phyloP scores from a whole-genome alignment of 345 rosid genomes.

The Populus ilicifolia region DNA sequence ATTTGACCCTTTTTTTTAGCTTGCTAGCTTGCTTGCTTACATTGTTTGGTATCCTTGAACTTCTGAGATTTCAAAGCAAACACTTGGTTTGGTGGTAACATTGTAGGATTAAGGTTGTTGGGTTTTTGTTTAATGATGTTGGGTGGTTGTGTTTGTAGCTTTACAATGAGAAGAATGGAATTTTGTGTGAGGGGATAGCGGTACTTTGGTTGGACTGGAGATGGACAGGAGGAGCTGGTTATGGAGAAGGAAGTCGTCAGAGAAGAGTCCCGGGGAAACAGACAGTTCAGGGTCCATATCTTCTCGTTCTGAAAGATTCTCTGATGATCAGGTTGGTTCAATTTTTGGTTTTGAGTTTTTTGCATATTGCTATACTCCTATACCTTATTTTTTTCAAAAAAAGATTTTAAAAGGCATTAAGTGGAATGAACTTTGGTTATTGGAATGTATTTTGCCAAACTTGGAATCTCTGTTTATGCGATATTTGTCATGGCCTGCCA shows the following conservation, averaged over 20 bases:
- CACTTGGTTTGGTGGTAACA: background rate
- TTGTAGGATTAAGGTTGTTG: background rate
- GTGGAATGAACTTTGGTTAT: background rate
- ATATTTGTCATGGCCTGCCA: background rate
- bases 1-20: background rate
- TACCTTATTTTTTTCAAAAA: background rate
- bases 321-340: constrained; percentile 59
- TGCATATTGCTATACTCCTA: background rate
- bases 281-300: constrained; percentile 65
- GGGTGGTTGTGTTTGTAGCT: constrained; percentile 14
- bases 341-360: background rate
- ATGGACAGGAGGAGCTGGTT: constrained; percentile 79
- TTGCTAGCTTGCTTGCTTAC: background rate
- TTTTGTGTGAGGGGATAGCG: background rate
- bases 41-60: background rate
- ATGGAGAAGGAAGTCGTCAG: constrained; percentile 67
- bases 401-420: background rate
- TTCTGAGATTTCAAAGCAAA: background rate
- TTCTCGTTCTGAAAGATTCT: constrained; percentile 64
- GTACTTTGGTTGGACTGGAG: constrained; percentile 15
- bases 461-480: background rate
- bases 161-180: background rate
- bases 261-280: constrained; percentile 63
- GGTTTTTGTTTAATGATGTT: background rate
- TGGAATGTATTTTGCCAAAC: background rate